Conservation (phyloP, 1,284 basidiomycete genomes). For the Meripilus lineatus region DNA sequence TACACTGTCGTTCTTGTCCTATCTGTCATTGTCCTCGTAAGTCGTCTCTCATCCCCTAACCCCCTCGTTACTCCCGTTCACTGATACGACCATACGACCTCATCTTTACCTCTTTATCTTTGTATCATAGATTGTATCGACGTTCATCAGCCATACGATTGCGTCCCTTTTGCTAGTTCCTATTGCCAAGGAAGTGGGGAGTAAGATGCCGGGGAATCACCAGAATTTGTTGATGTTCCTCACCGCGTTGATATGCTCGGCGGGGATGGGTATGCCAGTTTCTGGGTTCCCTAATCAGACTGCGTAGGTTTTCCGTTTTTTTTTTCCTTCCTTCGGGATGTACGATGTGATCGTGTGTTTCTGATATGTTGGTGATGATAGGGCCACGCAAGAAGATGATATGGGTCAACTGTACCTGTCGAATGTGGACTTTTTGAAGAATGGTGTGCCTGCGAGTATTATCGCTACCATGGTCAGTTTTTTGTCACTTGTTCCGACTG, state of each 20-base stretch:
- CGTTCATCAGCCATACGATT: slow-evolving; percentile 95
- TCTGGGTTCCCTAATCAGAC: slow-evolving; percentile 98
- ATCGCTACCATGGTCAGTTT: slow-evolving; percentile 73
- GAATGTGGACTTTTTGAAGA: slow-evolving; percentile 89
- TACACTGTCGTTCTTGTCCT: slow-evolving; percentile 86
- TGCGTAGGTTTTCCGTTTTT: slow-evolving; percentile 54
- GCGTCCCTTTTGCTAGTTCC: slow-evolving; percentile 95
- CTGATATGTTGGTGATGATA: slow-evolving; percentile 24
- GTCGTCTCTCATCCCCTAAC: slow-evolving; percentile 29
- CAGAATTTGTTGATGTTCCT: slow-evolving; percentile 85
- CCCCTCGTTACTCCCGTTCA: slow-evolving; percentile 19
- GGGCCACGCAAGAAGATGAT: slow-evolving; percentile 93
- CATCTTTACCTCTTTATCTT: background rate
- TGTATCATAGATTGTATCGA: slow-evolving; percentile 62
- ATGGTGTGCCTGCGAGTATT: slow-evolving; percentile 88
- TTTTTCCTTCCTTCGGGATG: slow-evolving; percentile 4
- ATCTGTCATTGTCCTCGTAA: slow-evolving; percentile 80
- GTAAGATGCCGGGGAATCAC: slow-evolving; percentile 63
- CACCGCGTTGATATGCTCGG: slow-evolving; percentile 88
- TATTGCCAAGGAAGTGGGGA: slow-evolving; percentile 89
- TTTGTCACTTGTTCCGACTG: slow-evolving; percentile 2
- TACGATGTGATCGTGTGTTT: slow-evolving; percentile 10
- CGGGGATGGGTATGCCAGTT: slow-evolving; percentile 98
- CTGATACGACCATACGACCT: slow-evolving; percentile 7
- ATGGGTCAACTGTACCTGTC: slow-evolving; percentile 85